Evolutionary conservation across 441 rosid species (phyloP), one percentile per base, ranked within the genome.

Genomic region (Syzygium malaccense): DNA sequence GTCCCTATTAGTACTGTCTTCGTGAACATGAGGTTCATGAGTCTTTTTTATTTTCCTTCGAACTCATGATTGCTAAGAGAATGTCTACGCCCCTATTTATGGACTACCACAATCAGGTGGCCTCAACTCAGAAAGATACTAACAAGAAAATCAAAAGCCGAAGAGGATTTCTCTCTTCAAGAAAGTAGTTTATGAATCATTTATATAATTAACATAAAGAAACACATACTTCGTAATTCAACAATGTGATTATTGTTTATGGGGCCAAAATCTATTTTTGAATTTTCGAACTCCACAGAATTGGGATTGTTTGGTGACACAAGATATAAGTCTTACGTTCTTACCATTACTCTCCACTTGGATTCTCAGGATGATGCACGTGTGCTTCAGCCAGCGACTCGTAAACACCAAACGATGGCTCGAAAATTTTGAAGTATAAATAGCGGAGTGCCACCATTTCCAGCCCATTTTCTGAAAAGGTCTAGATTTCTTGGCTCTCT

Each of bases 81-180:
- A 25, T 58, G 64, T 2, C 64, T 58, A 0, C 15, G 0, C 15
- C 0, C 13, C 4, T 14, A 7, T 13, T 58, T n/a, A 58, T 0
- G 12, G 7, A 12, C 64, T 11, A 26, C 30, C 28, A 10, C 15
- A 4, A 26, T 58, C 28, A 0, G 0, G 15, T 12, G 30, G 30
- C 26, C 64, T 58, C 64, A 58, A 26, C 64, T 58, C 30, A 58
- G 7, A 58, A 4, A 55, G 26, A 56, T 0, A 20, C 58, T 55
- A 20, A 56, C 58, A 56, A 56, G 58, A 56, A 56, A 56, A 56
- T 20, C 58, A 56, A 56, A 55, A 55, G 5, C 26, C 25, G 8
- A 55, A 19, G 57, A 19, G 26, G 58, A 55, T 55, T 55, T 55
- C 26, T 55, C 58, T 55, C 58, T 8, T 55, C 58, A 55, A 20